A percentile compares a stretch with the other conserved stretches of the same genome.
Evolutionary conservation across 1,139 yeast genomes (phyloP).

Genomic region (Taphrina communis): DNA sequence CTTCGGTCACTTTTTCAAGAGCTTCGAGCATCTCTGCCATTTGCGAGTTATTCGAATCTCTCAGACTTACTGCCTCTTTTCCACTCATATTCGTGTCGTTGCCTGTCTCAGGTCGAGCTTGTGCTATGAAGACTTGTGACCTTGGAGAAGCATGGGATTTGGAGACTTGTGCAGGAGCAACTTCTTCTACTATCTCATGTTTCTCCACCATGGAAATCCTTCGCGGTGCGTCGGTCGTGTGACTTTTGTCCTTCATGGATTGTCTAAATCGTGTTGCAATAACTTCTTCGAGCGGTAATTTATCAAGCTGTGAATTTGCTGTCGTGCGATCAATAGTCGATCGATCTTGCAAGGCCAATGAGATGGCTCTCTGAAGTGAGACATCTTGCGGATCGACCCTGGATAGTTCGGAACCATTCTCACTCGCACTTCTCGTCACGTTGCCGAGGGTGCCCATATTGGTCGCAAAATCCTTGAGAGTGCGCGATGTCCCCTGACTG

Average conservation of each 20-base stretch:
- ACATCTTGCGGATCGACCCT: constrained; percentile 28
- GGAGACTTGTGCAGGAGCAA: not conserved
- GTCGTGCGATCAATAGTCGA: not conserved
- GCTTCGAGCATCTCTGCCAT: constrained; percentile 22
- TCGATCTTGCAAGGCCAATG: constrained; percentile 12
- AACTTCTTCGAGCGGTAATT: constrained; percentile 17
- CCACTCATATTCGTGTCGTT: not conserved
- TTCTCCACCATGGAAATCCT: not conserved
- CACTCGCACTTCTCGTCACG: constrained; percentile 11
- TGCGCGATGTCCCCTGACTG: not conserved
- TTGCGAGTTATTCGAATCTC: not conserved
- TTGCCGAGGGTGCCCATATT: constrained; percentile 18
- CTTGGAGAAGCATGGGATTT: not conserved
- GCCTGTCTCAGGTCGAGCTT: not conserved
- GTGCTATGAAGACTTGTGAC: not conserved
- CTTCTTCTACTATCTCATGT: not conserved
- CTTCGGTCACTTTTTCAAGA: constrained; percentile 13
- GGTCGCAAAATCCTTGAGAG: constrained; percentile 4
- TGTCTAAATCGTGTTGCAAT: constrained; percentile 14
- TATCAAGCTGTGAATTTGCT: not conserved
- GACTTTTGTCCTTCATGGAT: constrained; percentile 4
- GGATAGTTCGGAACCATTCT: constrained; percentile 18
- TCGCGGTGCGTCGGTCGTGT: not conserved
- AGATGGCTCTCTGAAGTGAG: constrained; percentile 30
- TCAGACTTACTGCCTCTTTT: not conserved